A percentile compares a stretch with the other conserved stretches of the same genome.
Evolutionary conservation across 495 filamentous ascomycete genomes (phyloP).

Genomic region (Trichoderma virens): DNA sequence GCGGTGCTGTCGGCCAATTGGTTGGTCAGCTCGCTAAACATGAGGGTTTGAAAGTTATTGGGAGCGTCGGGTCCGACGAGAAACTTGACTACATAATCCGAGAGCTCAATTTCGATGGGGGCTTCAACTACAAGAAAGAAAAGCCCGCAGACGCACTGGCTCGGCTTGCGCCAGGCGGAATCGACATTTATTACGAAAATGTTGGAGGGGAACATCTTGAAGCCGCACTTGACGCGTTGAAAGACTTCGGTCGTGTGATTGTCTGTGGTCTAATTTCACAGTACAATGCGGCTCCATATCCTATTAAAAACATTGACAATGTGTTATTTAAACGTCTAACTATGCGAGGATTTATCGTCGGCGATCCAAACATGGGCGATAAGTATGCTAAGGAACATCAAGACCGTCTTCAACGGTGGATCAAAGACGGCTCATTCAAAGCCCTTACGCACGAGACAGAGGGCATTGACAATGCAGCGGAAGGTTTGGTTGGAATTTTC

Average conservation of each 20-base stretch:
- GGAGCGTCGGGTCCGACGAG: constrained; percentile 53
- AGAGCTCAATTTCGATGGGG: constrained; percentile 60
- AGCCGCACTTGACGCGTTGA: constrained; percentile 63
- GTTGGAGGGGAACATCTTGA: constrained; percentile 86
- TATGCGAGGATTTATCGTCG: constrained; percentile 72
- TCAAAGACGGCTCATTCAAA: constrained; percentile 74
- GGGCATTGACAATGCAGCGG: constrained; percentile 74
- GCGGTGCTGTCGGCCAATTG: constrained; percentile 75
- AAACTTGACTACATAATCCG: constrained; percentile 61
- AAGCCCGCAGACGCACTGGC: constrained; percentile 61
- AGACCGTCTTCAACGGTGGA: constrained; percentile 75
- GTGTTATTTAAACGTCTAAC: constrained; percentile 31
- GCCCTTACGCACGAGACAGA: constrained; percentile 59
- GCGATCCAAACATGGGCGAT: constrained; percentile 53
- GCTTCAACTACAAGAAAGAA: constrained; percentile 64
- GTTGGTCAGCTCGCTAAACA: constrained; percentile 83
- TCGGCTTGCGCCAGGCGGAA: constrained; percentile 69
- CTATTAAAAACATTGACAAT: constrained; percentile 22
- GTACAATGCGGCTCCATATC: constrained; percentile 68
- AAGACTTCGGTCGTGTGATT: constrained; percentile 61
- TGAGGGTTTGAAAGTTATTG: constrained; percentile 80
- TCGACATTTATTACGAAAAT: constrained; percentile 96
- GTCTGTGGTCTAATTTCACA: constrained; percentile 44
- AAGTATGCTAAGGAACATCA: constrained; percentile 71
- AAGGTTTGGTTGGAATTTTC: constrained; percentile 82